These are phyloP conservation scores for Aegilops bicornis DNA, from an alignment of 176 grass and related monocot genomes.

Conservation along the genomic window DNA sequence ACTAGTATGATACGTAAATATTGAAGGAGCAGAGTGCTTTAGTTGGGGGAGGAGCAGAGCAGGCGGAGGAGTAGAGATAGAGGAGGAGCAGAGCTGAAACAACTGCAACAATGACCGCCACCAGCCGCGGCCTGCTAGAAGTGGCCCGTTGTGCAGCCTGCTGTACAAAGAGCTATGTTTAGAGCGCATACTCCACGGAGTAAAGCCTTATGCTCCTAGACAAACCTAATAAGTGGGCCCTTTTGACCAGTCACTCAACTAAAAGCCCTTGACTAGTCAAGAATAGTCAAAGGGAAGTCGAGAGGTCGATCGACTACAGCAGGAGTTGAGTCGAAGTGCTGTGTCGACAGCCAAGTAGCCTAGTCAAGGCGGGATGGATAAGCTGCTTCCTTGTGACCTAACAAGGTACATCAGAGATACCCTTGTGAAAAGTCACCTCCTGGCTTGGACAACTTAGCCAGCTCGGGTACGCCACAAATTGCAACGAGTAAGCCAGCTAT, in stretches of 20 bases:
- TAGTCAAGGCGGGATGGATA: too few species aligned
- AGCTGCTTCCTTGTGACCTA: not conserved
- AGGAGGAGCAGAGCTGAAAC: not conserved
- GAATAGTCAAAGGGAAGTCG: not conserved
- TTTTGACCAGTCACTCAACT: not conserved
- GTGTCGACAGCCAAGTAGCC: not conserved
- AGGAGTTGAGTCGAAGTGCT: not conserved
- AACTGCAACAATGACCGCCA: not conserved
- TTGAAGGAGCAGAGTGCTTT: not conserved
- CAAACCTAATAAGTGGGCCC: not conserved
- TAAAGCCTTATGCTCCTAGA: not conserved
- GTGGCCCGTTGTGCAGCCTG: not conserved
- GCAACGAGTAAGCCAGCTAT: not conserved
- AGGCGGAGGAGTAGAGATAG: not conserved
- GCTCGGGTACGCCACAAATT: not conserved
- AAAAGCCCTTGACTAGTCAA: not conserved
- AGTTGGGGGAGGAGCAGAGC: not conserved
- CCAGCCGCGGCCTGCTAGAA: not conserved
- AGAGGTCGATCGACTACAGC: not conserved
- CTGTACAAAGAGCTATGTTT: not conserved
- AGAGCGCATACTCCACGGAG: not conserved
- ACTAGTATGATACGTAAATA: not conserved
- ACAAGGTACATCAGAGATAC: not conserved
- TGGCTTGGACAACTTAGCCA: slow-evolving; percentile 7
- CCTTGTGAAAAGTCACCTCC: not conserved